Percentiles rank a stretch among this genome's conserved stretches.
These are phyloP conservation scores for Cyclotella choctawhatcheeana DNA, from an alignment of 108 stramenopile species.

Conservation along the genomic window DNA sequence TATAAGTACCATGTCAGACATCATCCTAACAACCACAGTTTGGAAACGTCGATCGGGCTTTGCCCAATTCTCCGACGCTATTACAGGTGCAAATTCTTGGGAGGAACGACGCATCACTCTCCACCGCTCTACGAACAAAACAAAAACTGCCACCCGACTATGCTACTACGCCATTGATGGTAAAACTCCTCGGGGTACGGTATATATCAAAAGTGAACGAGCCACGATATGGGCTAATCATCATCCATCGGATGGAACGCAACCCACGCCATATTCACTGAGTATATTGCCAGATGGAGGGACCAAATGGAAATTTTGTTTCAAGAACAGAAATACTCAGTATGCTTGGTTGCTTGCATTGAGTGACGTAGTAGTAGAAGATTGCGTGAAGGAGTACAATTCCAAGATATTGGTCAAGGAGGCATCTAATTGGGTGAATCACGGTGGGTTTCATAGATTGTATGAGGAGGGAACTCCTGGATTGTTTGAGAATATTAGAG, in stretches of 20 bases:
- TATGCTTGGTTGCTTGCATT: slow-evolving; percentile 41
- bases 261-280: slow-evolving; percentile 77
- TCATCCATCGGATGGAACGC: slow-evolving; percentile 25
- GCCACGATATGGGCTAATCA: slow-evolving; percentile 36
- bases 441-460: slow-evolving; percentile 44
- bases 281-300: slow-evolving; percentile 48
- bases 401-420: slow-evolving; percentile 53
- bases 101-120: slow-evolving; percentile 74
- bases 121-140: not conserved
- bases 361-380: slow-evolving; percentile 39
- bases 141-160: slow-evolving; percentile 47
- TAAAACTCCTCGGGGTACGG: slow-evolving; percentile 27
- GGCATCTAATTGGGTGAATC: slow-evolving; percentile 4
- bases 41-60: slow-evolving; percentile 85
- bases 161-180: slow-evolving; percentile 53
- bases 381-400: slow-evolving; percentile 61
- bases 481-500: slow-evolving; percentile 18
- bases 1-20: not conserved
- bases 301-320: slow-evolving; percentile 53
- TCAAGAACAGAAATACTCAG: slow-evolving; percentile 44
- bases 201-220: slow-evolving; percentile 24
- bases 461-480: slow-evolving; percentile 39
- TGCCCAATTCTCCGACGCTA: slow-evolving; percentile 64
- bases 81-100: slow-evolving; percentile 53
- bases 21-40: slow-evolving; percentile 52